A percentile compares a stretch with the other conserved stretches of the same genome.
These are phyloP conservation scores for Cardiospermum halicacabum DNA, from an alignment of 345 rosid species.

Conservation along the genomic window DNA sequence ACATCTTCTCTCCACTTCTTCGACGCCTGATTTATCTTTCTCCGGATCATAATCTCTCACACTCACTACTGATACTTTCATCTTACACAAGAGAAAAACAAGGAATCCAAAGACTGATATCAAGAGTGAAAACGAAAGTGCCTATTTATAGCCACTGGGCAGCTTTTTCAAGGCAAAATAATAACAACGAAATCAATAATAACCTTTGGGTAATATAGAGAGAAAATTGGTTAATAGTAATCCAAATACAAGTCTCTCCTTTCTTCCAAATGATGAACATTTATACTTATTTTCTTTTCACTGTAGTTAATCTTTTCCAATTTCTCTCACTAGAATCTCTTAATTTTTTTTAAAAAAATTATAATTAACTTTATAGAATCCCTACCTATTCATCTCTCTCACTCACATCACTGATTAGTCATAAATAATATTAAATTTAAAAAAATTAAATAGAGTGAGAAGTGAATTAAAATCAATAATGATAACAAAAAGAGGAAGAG, in stretches of 20 bases:
- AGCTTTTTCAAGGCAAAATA: constrained; percentile 22
- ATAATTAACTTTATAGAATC: constrained; percentile 20
- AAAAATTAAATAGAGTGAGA: neutral
- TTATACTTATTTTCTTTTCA: no score
- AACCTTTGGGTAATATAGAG: no score
- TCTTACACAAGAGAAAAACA: no score
- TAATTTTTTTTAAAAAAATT: constrained; percentile 3
- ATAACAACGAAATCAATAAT: no score
- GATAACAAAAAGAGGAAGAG: constrained; percentile 19
- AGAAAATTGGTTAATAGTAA: no score
- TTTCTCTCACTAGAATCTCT: constrained; percentile 23
- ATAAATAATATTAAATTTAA: constrained; percentile 3
- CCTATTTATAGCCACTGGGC: constrained; percentile 16
- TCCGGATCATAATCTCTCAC: constrained; percentile 70
- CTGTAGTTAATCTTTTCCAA: neutral
- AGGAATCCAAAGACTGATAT: no score
- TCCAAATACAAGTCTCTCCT: no score
- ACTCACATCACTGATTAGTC: neutral
- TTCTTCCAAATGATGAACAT: no score
- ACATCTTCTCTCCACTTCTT: constrained; percentile 76
- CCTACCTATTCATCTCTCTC: constrained; percentile 14
- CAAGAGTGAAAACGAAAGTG: neutral
- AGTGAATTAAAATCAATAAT: constrained; percentile 6
- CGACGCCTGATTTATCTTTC: constrained; percentile 53
- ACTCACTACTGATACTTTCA: constrained; percentile 25